Evolutionary conservation across 352 stramenopile species (phyloP), one percentile per base, ranked within the genome.

Genomic region (Phytophthora capsici): DNA sequence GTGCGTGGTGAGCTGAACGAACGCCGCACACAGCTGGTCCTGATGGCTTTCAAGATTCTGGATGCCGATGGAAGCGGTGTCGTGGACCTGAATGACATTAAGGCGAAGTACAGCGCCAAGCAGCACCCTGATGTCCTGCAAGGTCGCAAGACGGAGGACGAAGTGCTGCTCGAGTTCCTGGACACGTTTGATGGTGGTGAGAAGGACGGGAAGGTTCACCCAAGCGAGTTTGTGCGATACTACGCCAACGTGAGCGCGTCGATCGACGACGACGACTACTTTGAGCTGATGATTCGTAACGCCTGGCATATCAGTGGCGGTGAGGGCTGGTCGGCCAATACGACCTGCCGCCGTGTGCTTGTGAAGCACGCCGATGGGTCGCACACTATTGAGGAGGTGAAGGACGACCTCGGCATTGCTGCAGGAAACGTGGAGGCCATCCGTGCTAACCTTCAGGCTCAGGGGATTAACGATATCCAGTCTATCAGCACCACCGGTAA

Each of bases 241-340:
- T 97, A 97, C 69, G 73, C 75, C 19, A 97, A 96, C 55, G 73
- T 98, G 38, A 95, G 88, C 56, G 89, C 91, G 40, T 94, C 82
- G 26, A 97, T 97, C 54, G 85, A 96, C 57, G 77, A 91, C 57
- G 92, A 97, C 64, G 89, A 96, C 73, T 97, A 97, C 82, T 97
- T 97, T 60, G 91, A 97, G 70, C 77, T 97, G 40, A 93, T 98
- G 82, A 96, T 97, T 66, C 84, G 90, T 55, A 97, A 96, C 46
- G 84, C 84, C 20, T 94, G 86, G 86, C 86, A 93, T 69, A 92
- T 96, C 10, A 90, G 80, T 46, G 88, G 88, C 7, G 91, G 91
- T 23, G 80, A 94, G 55, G 91, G 92, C 51, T 88, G 76, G 79
- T 78, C 66, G 14, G 86, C 71, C 30, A 98, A 98, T 73, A 91